Conservation (phyloP, 1,284 basidiomycete genomes). For the Apiotrichum porosum region DNA sequence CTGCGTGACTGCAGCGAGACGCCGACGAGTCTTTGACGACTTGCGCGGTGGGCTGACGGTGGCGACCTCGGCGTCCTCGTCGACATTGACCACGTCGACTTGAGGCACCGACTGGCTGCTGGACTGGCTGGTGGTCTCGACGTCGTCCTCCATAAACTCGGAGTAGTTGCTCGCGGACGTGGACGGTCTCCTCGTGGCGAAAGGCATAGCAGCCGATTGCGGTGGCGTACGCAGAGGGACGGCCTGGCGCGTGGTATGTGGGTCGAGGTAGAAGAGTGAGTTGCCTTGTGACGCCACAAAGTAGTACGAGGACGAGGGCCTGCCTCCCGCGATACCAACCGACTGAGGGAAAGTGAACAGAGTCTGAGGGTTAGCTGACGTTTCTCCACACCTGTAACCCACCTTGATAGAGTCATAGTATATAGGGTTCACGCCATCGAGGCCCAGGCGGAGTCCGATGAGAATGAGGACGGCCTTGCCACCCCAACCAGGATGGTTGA, state of each 20-base stretch:
- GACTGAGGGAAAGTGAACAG: conserved; percentile 91
- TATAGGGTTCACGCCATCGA: conserved; percentile 90
- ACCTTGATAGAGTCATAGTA: conserved; percentile 93
- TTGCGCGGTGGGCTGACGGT: neutral
- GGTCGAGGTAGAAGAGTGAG: conserved; percentile 91
- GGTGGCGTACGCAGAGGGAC: conserved; percentile 68
- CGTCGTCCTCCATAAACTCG: conserved; percentile 3
- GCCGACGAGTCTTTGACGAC: neutral
- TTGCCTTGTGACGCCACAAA: conserved; percentile 90
- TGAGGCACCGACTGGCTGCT: conserved; percentile 4
- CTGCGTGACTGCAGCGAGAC: neutral
- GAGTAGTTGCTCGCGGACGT: neutral
- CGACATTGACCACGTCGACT: conserved; percentile 37
- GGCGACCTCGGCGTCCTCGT: conserved; percentile 14
- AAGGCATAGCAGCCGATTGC: conserved; percentile 7
- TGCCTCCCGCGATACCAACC: conserved; percentile 91
- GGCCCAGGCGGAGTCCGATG: conserved; percentile 77
- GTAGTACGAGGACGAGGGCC: conserved; percentile 93
- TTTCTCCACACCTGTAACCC: too few relatives aligned
- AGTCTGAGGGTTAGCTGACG: too few relatives aligned
- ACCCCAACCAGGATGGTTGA: conserved; percentile 58
- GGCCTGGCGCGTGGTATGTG: conserved; percentile 79
- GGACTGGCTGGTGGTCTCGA: too few relatives aligned
- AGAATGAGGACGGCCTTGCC: conserved; percentile 79
- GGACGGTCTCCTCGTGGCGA: neutral